Conservation (phyloP, 805 yeast species). For the Hanseniaspora lindneri region DNA sequence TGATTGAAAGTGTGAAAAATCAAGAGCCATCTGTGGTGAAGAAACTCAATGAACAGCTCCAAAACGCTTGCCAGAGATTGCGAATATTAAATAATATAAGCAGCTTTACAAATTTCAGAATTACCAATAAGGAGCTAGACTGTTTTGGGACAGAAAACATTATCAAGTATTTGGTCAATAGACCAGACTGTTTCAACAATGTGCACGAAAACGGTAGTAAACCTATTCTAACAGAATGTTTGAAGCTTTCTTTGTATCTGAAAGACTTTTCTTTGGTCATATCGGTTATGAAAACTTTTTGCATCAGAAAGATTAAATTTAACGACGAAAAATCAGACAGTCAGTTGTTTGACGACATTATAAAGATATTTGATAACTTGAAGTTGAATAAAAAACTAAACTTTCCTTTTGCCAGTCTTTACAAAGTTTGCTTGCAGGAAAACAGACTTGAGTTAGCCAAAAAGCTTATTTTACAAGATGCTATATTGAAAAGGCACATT, state of each 20-base stretch:
- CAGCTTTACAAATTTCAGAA: constrained; percentile 51
- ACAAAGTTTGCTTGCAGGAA: constrained; percentile 61
- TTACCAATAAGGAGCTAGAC: constrained; percentile 48
- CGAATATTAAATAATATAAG: constrained; percentile 60
- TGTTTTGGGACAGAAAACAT: constrained; percentile 45
- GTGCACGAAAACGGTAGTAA: constrained; percentile 32
- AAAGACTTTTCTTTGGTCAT: constrained; percentile 35
- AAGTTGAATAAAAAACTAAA: constrained; percentile 26
- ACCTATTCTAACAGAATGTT: constrained; percentile 48
- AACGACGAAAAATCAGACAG: constrained; percentile 47
- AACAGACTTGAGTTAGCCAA: constrained; percentile 65
- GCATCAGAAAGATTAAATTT: constrained; percentile 50
- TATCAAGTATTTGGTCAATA: constrained; percentile 36
- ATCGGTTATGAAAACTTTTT: constrained; percentile 64
- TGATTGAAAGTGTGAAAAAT: constrained; percentile 22
- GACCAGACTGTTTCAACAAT: constrained; percentile 2
- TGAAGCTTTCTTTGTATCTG: constrained; percentile 46
- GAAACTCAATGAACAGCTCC: constrained; percentile 44
- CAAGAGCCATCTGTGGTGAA: background rate
- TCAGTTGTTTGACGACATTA: constrained; percentile 41
- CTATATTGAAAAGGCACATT: constrained; percentile 43
- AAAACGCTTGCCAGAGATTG: constrained; percentile 47
- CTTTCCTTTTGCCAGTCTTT: constrained; percentile 48
- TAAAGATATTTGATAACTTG: constrained; percentile 28
- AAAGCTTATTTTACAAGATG: constrained; percentile 56